Conservation (phyloP, 1,139 yeast genomes). For the Hansenula lynferdii region DNA sequence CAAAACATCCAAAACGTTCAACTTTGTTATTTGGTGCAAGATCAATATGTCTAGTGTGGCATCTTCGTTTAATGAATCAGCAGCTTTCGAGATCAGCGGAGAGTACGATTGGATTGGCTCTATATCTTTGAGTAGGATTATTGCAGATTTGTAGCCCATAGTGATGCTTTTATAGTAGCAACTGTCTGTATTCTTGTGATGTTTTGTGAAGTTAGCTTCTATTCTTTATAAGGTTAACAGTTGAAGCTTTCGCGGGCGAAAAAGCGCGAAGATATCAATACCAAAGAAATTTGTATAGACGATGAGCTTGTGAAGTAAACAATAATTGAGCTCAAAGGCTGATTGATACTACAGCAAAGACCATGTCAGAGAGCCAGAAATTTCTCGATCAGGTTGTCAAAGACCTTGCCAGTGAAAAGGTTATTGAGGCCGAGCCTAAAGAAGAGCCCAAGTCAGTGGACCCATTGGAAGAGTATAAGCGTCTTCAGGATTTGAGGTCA, state of each 20-base stretch:
- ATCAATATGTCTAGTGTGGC: conserved; percentile 16
- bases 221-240: no score
- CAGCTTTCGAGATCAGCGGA: conserved; percentile 16
- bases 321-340: no score
- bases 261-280: no score
- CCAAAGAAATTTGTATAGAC: no score
- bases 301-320: no score
- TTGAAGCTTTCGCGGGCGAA: no score
- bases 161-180: no score
- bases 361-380: neutral
- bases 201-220: no score
- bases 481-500: conserved; percentile 33
- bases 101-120: conserved; percentile 13
- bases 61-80: conserved; percentile 6
- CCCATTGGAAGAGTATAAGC: conserved; percentile 32
- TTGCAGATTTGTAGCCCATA: conserved; percentile 5
- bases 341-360: no score
- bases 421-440: neutral
- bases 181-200: no score
- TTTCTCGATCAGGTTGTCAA: neutral
- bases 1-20: conserved; percentile 16
- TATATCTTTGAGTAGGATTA: conserved; percentile 14
- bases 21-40: conserved; percentile 9
- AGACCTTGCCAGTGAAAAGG: neutral
- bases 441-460: conserved; percentile 14